Evolutionary conservation across 345 rosid species (phyloP), one percentile per base, ranked within the genome.

Genomic region (Euphorbia tirucalli): DNA sequence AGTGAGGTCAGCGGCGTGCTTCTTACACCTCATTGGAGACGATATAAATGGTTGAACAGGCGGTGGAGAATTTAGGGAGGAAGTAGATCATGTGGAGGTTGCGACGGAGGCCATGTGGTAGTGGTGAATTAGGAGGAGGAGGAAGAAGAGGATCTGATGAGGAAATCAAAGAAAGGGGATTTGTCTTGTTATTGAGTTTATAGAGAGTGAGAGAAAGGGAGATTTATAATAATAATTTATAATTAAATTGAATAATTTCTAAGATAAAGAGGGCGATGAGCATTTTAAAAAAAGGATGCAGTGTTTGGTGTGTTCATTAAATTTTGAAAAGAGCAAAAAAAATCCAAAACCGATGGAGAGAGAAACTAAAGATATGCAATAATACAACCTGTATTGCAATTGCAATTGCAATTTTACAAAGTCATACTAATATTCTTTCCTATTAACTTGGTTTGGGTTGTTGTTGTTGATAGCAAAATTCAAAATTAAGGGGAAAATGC

Each of bases 1-100:
- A 74, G 86, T 90, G 49, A 44, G 80, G 86, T 95, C 99, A 65
- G 77, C 37, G 39, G 68, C 82, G 66, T 95, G 97, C 59, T 84
- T 83, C 61, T 85, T 89, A 69, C 99, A 94, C 89, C 85, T 94
- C 97, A 94, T 94, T 75, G 32, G 61, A 11, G 61, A 3, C 0
- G 27, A 5, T 4, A 27, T 55, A 11, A 11, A 3, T 60, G 19
- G 5, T 4, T 8, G 25, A 48, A 19, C 10, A 6, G 19, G 16
- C 1, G 16, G 18, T 3, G 27, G 14, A 1, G 30, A 44, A 25
- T n/a, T 32, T 0, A 25, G 2, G 39, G 7, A 24, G 41, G 2
- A 8, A 54, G 52, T 7, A 3, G 64, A 19, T 57, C 66, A 59
- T 60, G 74, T 15, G 58, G 58, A 1, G 74, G 56, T 14, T 49